Evolutionary conservation across 129 eudicot genomes (phyloP).

Genomic region (Apium graveolens): DNA sequence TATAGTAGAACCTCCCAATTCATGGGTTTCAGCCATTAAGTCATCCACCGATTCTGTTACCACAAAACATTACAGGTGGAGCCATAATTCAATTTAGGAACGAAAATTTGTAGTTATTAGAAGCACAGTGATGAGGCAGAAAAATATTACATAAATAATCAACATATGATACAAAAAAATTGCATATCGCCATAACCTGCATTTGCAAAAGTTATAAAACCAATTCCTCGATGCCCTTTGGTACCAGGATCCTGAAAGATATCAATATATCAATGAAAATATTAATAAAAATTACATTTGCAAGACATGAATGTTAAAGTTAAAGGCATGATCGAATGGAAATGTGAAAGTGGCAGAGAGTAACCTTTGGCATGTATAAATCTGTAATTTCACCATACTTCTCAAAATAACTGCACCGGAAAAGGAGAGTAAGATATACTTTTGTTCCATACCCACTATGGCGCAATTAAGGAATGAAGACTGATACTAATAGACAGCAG

Average conservation of each 20-base stretch:
- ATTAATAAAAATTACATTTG: not conserved
- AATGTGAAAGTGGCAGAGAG: not conserved
- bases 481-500: not conserved
- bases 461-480: not conserved
- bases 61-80: not conserved
- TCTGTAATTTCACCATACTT: constrained; percentile 83
- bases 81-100: not conserved
- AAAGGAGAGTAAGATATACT: not conserved
- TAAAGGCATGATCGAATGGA: not conserved
- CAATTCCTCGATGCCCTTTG: constrained; percentile 99
- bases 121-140: not conserved
- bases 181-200: constrained; percentile 40
- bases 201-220: constrained; percentile 84
- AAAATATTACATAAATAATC: not conserved
- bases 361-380: constrained; percentile 97
- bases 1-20: constrained; percentile 78
- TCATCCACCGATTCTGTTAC: constrained; percentile 84
- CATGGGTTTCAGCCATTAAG: constrained; percentile 89
- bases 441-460: not conserved
- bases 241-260: constrained; percentile 67
- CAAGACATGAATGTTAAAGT: not conserved
- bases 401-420: constrained; percentile 82
- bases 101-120: not conserved
- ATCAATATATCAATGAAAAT: not conserved
- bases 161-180: not conserved